A percentile compares a stretch with the other conserved stretches of the same genome.
These are phyloP conservation scores for Paecilomyces niveus DNA, from an alignment of 2,329 filamentous ascomycete species.

Conservation along the genomic window DNA sequence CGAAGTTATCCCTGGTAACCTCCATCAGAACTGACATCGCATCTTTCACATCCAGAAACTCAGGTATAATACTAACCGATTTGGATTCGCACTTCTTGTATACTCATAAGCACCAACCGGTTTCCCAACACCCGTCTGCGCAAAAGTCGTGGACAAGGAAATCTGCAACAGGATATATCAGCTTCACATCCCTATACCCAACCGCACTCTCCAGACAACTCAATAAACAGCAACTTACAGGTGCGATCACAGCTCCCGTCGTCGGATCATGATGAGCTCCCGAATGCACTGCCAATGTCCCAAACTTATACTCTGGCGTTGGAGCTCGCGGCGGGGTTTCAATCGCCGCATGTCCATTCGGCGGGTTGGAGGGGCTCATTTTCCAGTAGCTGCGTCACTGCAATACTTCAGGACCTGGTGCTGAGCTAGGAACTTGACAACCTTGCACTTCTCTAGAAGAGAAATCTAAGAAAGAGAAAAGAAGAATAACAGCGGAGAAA, in stretches of 20 bases:
- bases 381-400: not conserved
- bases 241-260: slow-evolving; percentile 91
- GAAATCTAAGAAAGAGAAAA: not conserved
- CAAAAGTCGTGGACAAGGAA: slow-evolving; percentile 92
- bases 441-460: not conserved
- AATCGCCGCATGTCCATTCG: slow-evolving; percentile 46
- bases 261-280: slow-evolving; percentile 82
- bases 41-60: not conserved
- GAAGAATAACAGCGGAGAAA: not conserved
- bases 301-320: slow-evolving; percentile 73
- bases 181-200: slow-evolving; percentile 5
- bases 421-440: too few relatives aligned
- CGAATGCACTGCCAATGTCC: slow-evolving; percentile 90
- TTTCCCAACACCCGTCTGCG: slow-evolving; percentile 79
- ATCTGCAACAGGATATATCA: slow-evolving; percentile 47
- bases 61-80: slow-evolving; percentile 46
- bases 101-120: slow-evolving; percentile 91
- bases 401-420: not conserved
- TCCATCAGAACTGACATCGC: not conserved
- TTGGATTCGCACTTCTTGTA: slow-evolving; percentile 87
- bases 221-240: slow-evolving; percentile 40
- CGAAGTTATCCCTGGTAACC: slow-evolving; percentile 68
- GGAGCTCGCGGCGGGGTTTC: slow-evolving; percentile 67
- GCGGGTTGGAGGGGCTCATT: slow-evolving; percentile 13
- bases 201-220: not conserved